Percentiles rank a stretch among this genome's conserved stretches.
These are phyloP conservation scores for Ophiocordyceps camponoti-leonardi DNA, from an alignment of 2,329 filamentous ascomycete species.

Conservation along the genomic window DNA sequence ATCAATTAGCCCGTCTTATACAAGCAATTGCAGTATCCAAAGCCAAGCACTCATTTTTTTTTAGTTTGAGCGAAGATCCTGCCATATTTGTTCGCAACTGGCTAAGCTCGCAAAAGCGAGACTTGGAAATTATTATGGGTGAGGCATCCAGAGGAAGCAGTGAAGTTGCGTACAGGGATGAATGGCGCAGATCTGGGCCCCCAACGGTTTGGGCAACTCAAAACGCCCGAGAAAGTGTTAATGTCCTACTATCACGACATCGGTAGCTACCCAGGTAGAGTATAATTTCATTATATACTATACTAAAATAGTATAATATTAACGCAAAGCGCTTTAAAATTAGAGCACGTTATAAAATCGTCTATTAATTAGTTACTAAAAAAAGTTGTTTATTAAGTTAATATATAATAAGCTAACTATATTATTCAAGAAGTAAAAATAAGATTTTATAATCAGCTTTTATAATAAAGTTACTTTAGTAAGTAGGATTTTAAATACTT, in stretches of 20 bases:
- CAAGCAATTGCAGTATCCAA: slow-evolving; percentile 74
- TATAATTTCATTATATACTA: no score
- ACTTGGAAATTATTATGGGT: slow-evolving; percentile 75
- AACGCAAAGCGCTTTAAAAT: no score
- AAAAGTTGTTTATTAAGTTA: no score
- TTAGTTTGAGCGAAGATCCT: slow-evolving; percentile 62
- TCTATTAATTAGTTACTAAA: no score
- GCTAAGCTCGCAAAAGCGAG: slow-evolving; percentile 80
- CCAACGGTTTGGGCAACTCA: slow-evolving; percentile 38
- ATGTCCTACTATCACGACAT: slow-evolving; percentile 39
- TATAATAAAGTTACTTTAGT: no score
- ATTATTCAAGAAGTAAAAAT: no score
- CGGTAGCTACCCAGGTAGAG: no score
- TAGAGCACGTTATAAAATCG: no score
- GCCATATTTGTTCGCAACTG: slow-evolving; percentile 72
- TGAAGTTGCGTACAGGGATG: slow-evolving; percentile 38
- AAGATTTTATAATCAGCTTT: no score
- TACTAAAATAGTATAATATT: no score
- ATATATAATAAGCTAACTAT: no score
- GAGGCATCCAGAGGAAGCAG: slow-evolving; percentile 52
- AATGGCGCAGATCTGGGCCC: slow-evolving; percentile 48
- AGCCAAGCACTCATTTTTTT: slow-evolving; percentile 80
- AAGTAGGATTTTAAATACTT: no score
- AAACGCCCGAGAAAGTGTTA: slow-evolving; percentile 46
- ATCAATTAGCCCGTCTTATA: slow-evolving; percentile 67